A percentile compares a stretch with the other conserved stretches of the same genome.
These are phyloP conservation scores for Jaapia argillacea DNA, from an alignment of 768 basidiomycete genomes.

Conservation along the genomic window DNA sequence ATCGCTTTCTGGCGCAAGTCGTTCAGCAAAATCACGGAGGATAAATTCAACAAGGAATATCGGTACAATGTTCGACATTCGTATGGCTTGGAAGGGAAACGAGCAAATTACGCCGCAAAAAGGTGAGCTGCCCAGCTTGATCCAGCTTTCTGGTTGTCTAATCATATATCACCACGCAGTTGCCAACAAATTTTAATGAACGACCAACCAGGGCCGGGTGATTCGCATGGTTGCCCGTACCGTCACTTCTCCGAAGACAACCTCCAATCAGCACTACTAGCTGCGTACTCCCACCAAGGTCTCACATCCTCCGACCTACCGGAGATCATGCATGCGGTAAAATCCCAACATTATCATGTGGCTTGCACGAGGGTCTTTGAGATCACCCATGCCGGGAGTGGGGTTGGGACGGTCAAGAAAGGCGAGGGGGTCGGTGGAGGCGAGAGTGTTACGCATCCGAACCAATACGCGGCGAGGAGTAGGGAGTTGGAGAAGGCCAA, in stretches of 20 bases:
- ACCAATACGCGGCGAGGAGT: slow-evolving; percentile 74
- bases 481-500: slow-evolving; percentile 48
- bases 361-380: slow-evolving; percentile 98
- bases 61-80: slow-evolving; percentile 95
- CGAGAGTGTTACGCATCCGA: slow-evolving; percentile 90
- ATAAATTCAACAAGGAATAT: slow-evolving; percentile 97
- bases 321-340: slow-evolving; percentile 77
- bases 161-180: slow-evolving; percentile 29
- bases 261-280: slow-evolving; percentile 64
- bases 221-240: slow-evolving; percentile 88
- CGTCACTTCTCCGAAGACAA: slow-evolving; percentile 81
- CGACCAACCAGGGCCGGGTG: slow-evolving; percentile 55
- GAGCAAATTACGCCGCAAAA: slow-evolving; percentile 90
- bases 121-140: slow-evolving; percentile 36
- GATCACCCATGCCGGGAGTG: slow-evolving; percentile 60
- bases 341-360: slow-evolving; percentile 79
- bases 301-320: slow-evolving; percentile 60
- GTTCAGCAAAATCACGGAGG: slow-evolving; percentile 73
- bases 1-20: slow-evolving; percentile 87
- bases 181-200: slow-evolving; percentile 80
- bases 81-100: slow-evolving; percentile 89
- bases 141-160: not conserved
- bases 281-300: slow-evolving; percentile 55
- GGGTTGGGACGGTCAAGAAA: slow-evolving; percentile 52
- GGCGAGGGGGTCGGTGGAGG: slow-evolving; percentile 83